Evolutionary conservation across 176 grass and related monocot species (phyloP).

Genomic region (Bromus sterilis): DNA sequence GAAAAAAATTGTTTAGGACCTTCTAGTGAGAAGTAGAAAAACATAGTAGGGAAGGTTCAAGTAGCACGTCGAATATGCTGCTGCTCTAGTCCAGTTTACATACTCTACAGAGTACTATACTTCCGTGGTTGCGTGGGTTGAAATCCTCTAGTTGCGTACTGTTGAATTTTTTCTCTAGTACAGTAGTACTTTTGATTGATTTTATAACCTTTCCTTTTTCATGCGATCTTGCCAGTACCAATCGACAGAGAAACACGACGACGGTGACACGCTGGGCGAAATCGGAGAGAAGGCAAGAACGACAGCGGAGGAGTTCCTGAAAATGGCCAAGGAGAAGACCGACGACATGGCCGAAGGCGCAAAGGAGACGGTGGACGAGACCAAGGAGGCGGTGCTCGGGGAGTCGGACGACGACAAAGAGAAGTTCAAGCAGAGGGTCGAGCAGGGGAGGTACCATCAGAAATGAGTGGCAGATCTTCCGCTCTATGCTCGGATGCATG

Average conservation of each 20-base stretch:
- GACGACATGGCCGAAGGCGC: constrained; percentile 34
- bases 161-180: background rate
- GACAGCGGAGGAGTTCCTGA: constrained; percentile 75
- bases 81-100: background rate
- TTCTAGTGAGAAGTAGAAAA: background rate
- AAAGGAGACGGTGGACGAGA: constrained; percentile 51
- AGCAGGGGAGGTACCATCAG: constrained; percentile 56
- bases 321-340: constrained; percentile 77
- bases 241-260: constrained; percentile 45
- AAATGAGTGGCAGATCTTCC: background rate
- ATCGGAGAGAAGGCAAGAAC: constrained; percentile 63
- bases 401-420: constrained; percentile 52
- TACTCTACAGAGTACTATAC: background rate
- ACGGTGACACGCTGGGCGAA: constrained; percentile 33
- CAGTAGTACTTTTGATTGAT: background rate
- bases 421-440: constrained; percentile 52
- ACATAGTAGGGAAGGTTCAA: too few relatives aligned
- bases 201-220: background rate
- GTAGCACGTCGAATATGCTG: background rate
- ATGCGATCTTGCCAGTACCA: background rate
- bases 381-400: constrained; percentile 53
- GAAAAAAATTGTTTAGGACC: background rate
- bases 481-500: background rate
- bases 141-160: too few relatives aligned
- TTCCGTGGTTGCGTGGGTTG: too few relatives aligned